These are phyloP conservation scores for Paraphysoderma sedebokerense DNA, from an alignment of 371 early-diverging fungal genomes.

Conservation along the genomic window DNA sequence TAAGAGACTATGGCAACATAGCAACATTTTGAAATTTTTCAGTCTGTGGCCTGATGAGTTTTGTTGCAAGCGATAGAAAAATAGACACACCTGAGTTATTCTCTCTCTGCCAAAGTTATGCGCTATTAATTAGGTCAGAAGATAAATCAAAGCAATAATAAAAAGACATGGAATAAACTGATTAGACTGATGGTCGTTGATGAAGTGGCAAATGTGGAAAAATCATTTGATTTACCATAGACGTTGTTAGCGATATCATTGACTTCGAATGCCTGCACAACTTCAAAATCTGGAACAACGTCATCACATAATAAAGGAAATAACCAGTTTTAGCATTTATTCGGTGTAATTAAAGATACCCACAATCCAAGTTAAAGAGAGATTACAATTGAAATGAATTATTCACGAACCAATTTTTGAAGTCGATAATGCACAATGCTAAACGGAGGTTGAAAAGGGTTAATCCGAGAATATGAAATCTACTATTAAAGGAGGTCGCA, in stretches of 20 bases:
- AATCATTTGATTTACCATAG: constrained; percentile 20
- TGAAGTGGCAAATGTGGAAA: too few relatives aligned
- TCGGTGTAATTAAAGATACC: background rate
- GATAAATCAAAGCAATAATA: background rate
- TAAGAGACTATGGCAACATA: background rate
- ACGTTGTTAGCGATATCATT: constrained; percentile 61
- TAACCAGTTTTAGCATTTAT: background rate
- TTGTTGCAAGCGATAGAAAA: too few relatives aligned
- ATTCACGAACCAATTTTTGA: background rate
- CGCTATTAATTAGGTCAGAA: constrained; percentile 4
- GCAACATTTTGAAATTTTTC: too few relatives aligned
- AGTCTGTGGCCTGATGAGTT: too few relatives aligned
- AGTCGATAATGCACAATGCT: background rate
- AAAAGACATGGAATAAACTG: too few relatives aligned
- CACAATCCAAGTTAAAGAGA: background rate
- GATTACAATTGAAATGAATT: too few relatives aligned
- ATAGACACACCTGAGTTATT: constrained; percentile 32
- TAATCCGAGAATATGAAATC: constrained; percentile 34
- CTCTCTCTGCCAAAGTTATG: constrained; percentile 51
- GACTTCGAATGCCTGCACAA: constrained; percentile 59
- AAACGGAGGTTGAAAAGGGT: constrained; percentile 22
- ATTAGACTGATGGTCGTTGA: too few relatives aligned
- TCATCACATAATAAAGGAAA: too few relatives aligned
- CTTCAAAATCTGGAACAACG: constrained; percentile 34
- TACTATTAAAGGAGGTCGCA: background rate